Conservation (phyloP, 192 early-diverging fungal species). For the Umbelopsis sp. region DNA sequence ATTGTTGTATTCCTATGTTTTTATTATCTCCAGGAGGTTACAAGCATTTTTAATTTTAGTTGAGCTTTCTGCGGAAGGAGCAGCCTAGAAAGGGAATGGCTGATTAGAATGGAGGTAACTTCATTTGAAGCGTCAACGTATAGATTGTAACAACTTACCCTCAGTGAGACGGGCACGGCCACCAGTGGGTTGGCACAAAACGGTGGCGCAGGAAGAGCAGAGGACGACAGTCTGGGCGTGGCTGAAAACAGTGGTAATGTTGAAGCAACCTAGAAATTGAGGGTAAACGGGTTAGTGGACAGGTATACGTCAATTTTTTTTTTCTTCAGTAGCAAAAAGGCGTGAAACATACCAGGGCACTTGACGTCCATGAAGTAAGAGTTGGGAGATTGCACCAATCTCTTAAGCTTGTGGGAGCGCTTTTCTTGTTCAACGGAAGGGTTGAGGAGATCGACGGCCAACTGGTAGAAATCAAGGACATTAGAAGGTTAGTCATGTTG, state of each 20-base stretch:
- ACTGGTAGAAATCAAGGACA: conserved; percentile 40
- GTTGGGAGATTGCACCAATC: conserved; percentile 68
- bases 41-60: conserved; percentile 31
- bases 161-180: conserved; percentile 96
- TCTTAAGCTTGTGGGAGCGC: conserved; percentile 62
- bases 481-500: background rate
- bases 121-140: too few relatives aligned
- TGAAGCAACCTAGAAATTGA: conserved; percentile 77
- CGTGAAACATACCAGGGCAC: conserved; percentile 64
- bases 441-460: conserved; percentile 93
- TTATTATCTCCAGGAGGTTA: conserved; percentile 17
- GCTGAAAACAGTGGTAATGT: conserved; percentile 99
- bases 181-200: conserved; percentile 99
- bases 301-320: background rate
- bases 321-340: background rate
- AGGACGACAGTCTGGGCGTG: conserved; percentile 99
- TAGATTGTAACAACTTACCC: conserved; percentile 59
- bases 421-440: conserved; percentile 74
- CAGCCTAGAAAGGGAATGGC: conserved; percentile 18
- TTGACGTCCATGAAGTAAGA: conserved; percentile 99
- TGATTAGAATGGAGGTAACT: too few relatives aligned
- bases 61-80: conserved; percentile 45
- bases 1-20: conserved; percentile 10
- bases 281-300: background rate
- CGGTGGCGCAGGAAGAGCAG: conserved; percentile 94